Conservation (phyloP, 208 protist species). For the Wallacemonas rigidus region DNA sequence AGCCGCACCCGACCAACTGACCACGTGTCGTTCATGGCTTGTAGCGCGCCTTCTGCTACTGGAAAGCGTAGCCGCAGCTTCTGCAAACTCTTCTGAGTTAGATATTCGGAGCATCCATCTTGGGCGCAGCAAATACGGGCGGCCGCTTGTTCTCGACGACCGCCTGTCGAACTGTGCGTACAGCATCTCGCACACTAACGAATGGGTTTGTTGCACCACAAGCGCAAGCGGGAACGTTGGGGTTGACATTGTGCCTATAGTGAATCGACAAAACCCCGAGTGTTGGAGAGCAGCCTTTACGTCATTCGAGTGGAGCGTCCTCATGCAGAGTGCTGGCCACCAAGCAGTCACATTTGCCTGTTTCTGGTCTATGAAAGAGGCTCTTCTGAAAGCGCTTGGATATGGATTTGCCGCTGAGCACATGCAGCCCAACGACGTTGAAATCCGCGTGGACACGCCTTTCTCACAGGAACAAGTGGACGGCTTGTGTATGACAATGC, state of each 20-base stretch:
- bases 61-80: not conserved
- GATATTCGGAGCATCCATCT: not conserved
- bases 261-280: not conserved
- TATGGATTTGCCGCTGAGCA: conserved; percentile 22
- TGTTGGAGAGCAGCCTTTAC: conserved; percentile 4
- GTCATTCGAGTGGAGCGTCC: conserved; percentile 3
- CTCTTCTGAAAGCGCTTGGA: conserved; percentile 40
- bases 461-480: not conserved
- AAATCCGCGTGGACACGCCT: not conserved
- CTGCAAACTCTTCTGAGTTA: not conserved
- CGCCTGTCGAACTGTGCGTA: not conserved
- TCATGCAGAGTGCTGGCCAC: not conserved
- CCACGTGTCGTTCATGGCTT: conserved; percentile 5
- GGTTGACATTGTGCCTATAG: conserved; percentile 26
- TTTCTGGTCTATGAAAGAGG: conserved; percentile 44
- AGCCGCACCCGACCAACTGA: not conserved
- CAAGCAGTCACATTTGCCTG: conserved; percentile 15
- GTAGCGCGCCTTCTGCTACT: conserved; percentile 4
- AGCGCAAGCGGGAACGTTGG: conserved; percentile 12
- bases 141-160: not conserved
- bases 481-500: conserved; percentile 5
- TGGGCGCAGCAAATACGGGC: conserved; percentile 5
- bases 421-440: conserved; percentile 13
- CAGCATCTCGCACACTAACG: conserved; percentile 30
- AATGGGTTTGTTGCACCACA: conserved; percentile 30